These are phyloP conservation scores for Murraya koenigii DNA, from an alignment of 345 rosid species.

Conservation along the genomic window DNA sequence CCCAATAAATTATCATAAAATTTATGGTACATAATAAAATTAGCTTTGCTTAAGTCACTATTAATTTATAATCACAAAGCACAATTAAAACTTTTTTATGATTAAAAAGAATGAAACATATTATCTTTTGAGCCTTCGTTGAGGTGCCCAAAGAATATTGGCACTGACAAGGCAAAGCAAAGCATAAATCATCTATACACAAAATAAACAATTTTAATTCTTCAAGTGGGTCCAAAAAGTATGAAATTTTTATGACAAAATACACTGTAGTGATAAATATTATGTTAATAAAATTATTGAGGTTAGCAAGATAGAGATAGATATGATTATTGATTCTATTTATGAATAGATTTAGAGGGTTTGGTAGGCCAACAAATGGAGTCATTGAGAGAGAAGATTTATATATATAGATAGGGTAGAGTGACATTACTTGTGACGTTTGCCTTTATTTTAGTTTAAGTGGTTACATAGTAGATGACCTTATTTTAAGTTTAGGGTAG, in stretches of 20 bases:
- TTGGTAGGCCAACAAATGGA: conserved; percentile 34
- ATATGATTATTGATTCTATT: conserved; percentile 22
- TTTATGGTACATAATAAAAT: not conserved
- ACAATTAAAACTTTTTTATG: not conserved
- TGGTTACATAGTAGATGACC: conserved; percentile 12
- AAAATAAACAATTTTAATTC: conserved; percentile 6
- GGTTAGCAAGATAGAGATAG: conserved; percentile 17
- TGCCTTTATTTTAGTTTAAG: conserved; percentile 10
- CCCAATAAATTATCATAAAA: not conserved
- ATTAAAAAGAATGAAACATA: not conserved
- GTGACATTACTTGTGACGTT: conserved; percentile 6
- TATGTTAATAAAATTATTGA: not conserved
- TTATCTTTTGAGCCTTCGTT: conserved; percentile 8
- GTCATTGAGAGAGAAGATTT: not conserved
- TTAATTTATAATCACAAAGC: conserved; percentile 1
- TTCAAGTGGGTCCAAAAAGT: conserved; percentile 9
- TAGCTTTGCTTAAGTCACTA: not conserved
- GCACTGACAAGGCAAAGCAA: conserved; percentile 19
- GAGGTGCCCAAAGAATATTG: conserved; percentile 1
- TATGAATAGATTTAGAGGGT: not conserved
- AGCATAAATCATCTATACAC: not conserved
- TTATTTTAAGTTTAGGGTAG: not conserved
- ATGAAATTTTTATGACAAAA: not conserved
- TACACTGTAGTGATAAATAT: not conserved
- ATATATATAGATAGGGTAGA: not conserved